Evolutionary conservation across 108 stramenopile species (phyloP).

Genomic region (Schizochytrium sp.): DNA sequence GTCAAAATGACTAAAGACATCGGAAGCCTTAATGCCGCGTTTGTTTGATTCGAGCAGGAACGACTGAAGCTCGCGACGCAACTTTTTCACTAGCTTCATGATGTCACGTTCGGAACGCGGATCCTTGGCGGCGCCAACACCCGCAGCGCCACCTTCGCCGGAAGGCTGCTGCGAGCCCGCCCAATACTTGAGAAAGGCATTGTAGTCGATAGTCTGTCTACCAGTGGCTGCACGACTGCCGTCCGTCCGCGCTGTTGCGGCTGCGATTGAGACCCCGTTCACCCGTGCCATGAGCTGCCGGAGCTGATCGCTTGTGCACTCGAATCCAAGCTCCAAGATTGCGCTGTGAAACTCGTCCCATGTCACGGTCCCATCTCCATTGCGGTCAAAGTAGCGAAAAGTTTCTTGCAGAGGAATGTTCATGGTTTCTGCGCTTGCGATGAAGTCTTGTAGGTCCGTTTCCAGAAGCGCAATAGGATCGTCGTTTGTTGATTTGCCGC

Average conservation of each 20-base stretch:
- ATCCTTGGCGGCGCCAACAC: not conserved
- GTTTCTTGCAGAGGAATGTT: constrained; percentile 2
- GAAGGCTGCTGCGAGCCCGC: not conserved
- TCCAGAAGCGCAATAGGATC: not conserved
- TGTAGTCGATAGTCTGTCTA: not conserved
- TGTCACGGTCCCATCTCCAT: not conserved
- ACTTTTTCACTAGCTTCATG: not conserved
- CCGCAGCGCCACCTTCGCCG: not conserved
- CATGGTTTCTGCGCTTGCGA: not conserved
- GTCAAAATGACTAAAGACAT: not conserved
- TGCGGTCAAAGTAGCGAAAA: not conserved
- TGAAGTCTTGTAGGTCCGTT: constrained; percentile 1
- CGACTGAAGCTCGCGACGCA: not conserved
- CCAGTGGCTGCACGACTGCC: no score
- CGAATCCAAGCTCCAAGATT: not conserved
- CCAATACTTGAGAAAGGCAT: constrained; percentile 4
- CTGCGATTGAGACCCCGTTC: not conserved
- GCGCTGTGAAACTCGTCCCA: constrained; percentile 6
- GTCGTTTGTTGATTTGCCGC: not conserved
- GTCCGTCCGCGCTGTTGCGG: not conserved
- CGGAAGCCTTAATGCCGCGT: not conserved
- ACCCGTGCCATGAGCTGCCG: not conserved
- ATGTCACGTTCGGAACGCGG: not conserved
- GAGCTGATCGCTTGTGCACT: not conserved
- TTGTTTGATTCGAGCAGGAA: not conserved